These are phyloP conservation scores for Backusella liffmaniae DNA, from an alignment of 192 early-diverging fungal species.

Conservation along the genomic window DNA sequence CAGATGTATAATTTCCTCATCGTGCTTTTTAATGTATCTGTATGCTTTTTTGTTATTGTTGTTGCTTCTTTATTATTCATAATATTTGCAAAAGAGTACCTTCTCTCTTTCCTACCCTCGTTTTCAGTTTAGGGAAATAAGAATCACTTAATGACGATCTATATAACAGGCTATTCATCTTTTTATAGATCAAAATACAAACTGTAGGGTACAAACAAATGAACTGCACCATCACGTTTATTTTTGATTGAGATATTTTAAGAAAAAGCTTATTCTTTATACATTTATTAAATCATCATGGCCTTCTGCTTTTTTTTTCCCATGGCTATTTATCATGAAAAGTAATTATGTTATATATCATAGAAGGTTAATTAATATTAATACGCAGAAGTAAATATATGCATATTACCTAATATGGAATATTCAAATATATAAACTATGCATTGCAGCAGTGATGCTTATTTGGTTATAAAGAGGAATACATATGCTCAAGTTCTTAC, in stretches of 20 bases:
- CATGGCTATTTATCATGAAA: neutral
- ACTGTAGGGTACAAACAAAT: neutral
- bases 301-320: neutral
- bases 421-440: no score
- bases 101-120: neutral
- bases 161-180: neutral
- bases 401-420: no score
- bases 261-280: neutral
- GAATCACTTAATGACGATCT: neutral
- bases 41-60: neutral
- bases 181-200: neutral
- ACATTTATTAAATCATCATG: neutral
- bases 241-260: slow-evolving; percentile 1
- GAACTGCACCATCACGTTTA: neutral
- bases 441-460: no score
- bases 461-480: no score
- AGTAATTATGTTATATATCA: no score
- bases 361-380: no score
- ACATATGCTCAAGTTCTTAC: no score
- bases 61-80: neutral
- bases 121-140: neutral
- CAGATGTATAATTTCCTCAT: neutral
- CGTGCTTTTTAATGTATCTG: neutral
- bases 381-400: no score
- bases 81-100: neutral